phyloP scores from a whole-genome alignment of 331 rosid species.

The Telfairia occidentalis region DNA sequence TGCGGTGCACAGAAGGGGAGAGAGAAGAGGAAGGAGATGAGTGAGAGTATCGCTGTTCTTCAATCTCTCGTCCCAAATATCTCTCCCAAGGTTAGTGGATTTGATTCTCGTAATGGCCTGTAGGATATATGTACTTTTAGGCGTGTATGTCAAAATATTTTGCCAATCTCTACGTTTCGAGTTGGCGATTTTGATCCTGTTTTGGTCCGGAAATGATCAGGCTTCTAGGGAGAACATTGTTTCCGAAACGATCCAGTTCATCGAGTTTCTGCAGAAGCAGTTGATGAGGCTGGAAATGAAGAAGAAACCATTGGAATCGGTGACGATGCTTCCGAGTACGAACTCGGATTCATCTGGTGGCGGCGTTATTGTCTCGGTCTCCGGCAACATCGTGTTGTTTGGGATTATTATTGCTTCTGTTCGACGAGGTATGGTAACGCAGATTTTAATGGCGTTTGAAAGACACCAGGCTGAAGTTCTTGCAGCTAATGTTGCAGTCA shows the following conservation, averaged over 20 bases:
- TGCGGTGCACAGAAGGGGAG: not conserved
- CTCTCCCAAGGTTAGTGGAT: slow-evolving; percentile 15
- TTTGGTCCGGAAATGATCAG: not conserved
- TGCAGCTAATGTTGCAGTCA: slow-evolving; percentile 16
- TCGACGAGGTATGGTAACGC: slow-evolving; percentile 19
- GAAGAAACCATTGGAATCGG: slow-evolving; percentile 7
- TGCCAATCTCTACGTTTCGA: not conserved
- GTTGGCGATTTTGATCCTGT: not conserved
- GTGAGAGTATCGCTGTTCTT: slow-evolving; percentile 13
- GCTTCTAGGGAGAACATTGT: slow-evolving; percentile 16
- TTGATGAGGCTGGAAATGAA: slow-evolving; percentile 14
- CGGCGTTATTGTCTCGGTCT: slow-evolving; percentile 5
- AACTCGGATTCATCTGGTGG: slow-evolving; percentile 7
- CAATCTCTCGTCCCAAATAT: slow-evolving; percentile 20
- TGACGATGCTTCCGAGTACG: slow-evolving; percentile 11
- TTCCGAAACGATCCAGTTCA: slow-evolving; percentile 10
- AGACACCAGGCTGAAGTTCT: slow-evolving; percentile 17
- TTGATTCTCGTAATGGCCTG: not conserved
- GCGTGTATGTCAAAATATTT: too few species aligned
- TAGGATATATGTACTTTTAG: too few species aligned
- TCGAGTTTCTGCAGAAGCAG: slow-evolving; percentile 14
- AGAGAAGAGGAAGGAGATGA: slow-evolving; percentile 16
- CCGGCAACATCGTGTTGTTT: slow-evolving; percentile 17
- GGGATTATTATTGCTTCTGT: slow-evolving; percentile 5
- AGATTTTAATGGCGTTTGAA: slow-evolving; percentile 19